These are phyloP conservation scores for Dalbergia cochinchinensis DNA, from an alignment of 306 rosid species.

Conservation along the genomic window DNA sequence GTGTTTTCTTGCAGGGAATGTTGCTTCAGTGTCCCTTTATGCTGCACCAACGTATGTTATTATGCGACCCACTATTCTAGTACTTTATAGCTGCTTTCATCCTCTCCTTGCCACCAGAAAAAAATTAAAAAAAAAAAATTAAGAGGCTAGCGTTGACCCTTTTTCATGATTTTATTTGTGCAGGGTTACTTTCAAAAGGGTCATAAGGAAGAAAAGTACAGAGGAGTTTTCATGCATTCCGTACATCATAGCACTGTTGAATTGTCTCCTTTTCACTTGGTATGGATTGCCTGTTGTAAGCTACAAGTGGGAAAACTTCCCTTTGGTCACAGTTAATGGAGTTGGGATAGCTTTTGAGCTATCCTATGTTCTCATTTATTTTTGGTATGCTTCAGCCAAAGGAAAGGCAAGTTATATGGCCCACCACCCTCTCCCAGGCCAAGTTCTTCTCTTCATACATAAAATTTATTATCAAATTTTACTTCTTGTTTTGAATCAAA, in stretches of 20 bases:
- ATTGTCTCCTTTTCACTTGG: slow-evolving; percentile 82
- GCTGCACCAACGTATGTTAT: slow-evolving; percentile 72
- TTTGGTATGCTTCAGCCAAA: slow-evolving; percentile 64
- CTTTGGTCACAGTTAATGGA: slow-evolving; percentile 76
- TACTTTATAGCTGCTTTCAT: not conserved
- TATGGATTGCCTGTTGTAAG: slow-evolving; percentile 87
- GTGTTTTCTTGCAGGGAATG: slow-evolving; percentile 71
- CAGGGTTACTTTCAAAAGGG: slow-evolving; percentile 77
- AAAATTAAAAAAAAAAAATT: not conserved
- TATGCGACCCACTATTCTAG: not conserved
- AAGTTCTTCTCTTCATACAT: slow-evolving; percentile 45
- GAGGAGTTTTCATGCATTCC: slow-evolving; percentile 85
- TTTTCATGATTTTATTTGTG: not conserved
- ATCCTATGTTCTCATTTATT: slow-evolving; percentile 69
- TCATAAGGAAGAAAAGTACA: slow-evolving; percentile 72
- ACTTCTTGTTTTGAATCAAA: slow-evolving; percentile 40
- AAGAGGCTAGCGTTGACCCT: not conserved
- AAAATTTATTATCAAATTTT: slow-evolving; percentile 8
- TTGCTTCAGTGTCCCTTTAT: slow-evolving; percentile 73
- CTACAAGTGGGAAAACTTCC: slow-evolving; percentile 75
- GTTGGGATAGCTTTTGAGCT: slow-evolving; percentile 72
- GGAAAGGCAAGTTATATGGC: slow-evolving; percentile 62
- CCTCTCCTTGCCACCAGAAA: not conserved
- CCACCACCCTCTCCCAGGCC: slow-evolving; percentile 30
- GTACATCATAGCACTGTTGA: slow-evolving; percentile 65